Base-by-base conservation (phyloP, 2,329 filamentous ascomycete species). In the Chaetomium sp. region DNA sequence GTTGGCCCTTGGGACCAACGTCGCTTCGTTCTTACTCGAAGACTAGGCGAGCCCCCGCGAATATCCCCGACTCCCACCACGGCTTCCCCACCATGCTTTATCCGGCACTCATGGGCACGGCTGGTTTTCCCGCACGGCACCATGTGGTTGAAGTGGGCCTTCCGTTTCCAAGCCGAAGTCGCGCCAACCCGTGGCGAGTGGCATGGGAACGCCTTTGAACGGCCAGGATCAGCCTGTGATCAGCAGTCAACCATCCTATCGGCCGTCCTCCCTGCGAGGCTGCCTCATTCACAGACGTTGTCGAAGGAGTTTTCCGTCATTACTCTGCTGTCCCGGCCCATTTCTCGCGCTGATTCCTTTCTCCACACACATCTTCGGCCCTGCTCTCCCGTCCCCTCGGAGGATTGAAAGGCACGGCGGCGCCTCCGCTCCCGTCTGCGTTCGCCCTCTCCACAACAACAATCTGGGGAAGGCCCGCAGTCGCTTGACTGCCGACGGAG, bases 161-260 rank as follows among this genome's bases (percentile, higher is more conserved):
- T 27, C 6, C 54, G 40, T 42, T 19, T 14, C 34, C 44, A 19
- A 42, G 44, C 42, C 56, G 53, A 41, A 35, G 40, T 41, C 35
- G 42, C 37, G 49, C 47, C 56, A 56, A 49, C 47, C 47, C 34
- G 51, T 42, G 19, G 19, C 19, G 19, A 27, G 50, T 35, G 51
- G 40, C 52, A 59, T 55, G 50, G 41, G 55, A 45, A 59, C 59
- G 60, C 54, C 19, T 27, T 50, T 51, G 56, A 59, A 57, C 59
- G 54, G n/a, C 55, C 45, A 45, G 41, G 58, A 44, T 59, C 61
- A 59, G 60, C 61, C 57, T 41, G 43, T 14, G 55, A 55, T 53
- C 55, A 54, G 43, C 41, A 46, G 7, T 52, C 27, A 11, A 40
- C 47, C 51, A 43, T 11, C 35, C 45, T 49, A 32, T 34, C 34